Evolutionary conservation across 345 rosid species (phyloP), one percentile per base, ranked within the genome.

Genomic region (Iberis pinnata): DNA sequence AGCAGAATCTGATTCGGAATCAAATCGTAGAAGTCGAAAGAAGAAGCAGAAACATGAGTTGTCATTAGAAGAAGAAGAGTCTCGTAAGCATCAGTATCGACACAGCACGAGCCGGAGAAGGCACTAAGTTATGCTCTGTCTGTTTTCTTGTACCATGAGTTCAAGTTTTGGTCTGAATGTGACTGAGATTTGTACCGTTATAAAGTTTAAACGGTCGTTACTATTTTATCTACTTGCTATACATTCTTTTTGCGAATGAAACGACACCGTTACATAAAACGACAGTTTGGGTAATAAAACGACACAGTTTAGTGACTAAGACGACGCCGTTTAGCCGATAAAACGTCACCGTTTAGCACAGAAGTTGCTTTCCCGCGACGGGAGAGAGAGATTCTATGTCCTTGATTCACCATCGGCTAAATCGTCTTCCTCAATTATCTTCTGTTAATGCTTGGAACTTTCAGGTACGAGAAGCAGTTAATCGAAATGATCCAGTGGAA

Each of bases 391-490:
- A 61, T 68, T 66, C 49, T 19, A 38, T 67, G 60, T 31, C 75
- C 53, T 24, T 70, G 3, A 25, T 67, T 41, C 62, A 45, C 20
- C 57, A 17, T 0, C 52, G 51, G 5, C 53, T 67, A 13, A 65
- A 60, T 27, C 42, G 61, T 12, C 3, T 65, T 12, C 33, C 43
- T 5, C 65, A 54, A 19, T 3, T 37, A n/a, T 66, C 56, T 8
- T 47, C 70, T 13, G 41, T 70, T 20, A 63, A 53, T 51, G 42
- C 44, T 24, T 80, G 75, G 77, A 83, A 76, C 43, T 43, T 69
- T 15, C 73, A 38, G 16, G 60, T 83, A 60, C 70, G 78, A 47
- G 75, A 73, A 45, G 78, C 81, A 1, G 67, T 75, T 3, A 68
- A 60, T 31, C 67, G 61, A 26, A 58, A 70, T 54, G 35, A 59